These are phyloP conservation scores for Naganishia sp. DNA, from an alignment of 1,284 basidiomycete genomes.

Conservation along the genomic window DNA sequence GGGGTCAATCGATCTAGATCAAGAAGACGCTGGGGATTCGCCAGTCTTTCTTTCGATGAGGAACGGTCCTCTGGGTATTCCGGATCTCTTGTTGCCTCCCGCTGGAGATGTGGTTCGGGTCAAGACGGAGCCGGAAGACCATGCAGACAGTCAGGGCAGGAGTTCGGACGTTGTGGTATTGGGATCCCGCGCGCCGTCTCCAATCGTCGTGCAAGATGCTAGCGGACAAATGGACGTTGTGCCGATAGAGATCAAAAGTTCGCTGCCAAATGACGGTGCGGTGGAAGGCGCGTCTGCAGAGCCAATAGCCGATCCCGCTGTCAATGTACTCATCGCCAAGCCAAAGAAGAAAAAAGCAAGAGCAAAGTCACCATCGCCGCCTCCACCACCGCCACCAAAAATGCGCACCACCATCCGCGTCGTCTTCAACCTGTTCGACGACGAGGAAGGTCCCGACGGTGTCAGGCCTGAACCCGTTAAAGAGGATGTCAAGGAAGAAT, in stretches of 20 bases:
- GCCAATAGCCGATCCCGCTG: background rate
- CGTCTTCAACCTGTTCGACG: conserved; percentile 19
- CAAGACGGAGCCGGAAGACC: conserved; percentile 22
- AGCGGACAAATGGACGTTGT: conserved; percentile 7
- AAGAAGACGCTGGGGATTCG: conserved; percentile 19
- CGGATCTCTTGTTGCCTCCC: conserved; percentile 26
- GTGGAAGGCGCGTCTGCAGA: background rate
- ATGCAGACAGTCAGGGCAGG: conserved; percentile 4
- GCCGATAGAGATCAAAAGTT: conserved; percentile 5
- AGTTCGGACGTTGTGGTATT: conserved; percentile 11
- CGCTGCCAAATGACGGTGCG: background rate
- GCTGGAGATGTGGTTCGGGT: conserved; percentile 9
- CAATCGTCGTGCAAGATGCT: background rate
- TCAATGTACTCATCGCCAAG: conserved; percentile 25
- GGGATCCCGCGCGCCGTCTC: conserved; percentile 2
- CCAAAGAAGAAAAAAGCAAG: conserved; percentile 16
- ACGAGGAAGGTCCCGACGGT: conserved; percentile 22
- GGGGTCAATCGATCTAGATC: conserved; percentile 29
- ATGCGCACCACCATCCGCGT: conserved; percentile 24
- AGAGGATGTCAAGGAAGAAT: background rate
- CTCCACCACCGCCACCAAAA: conserved; percentile 24
- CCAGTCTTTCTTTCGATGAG: conserved; percentile 27
- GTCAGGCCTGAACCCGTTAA: background rate
- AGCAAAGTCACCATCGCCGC: conserved; percentile 21
- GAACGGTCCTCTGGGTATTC: conserved; percentile 21